Base-by-base conservation (phyloP, 106 monocot genomes). In the Vanilla planifolia region DNA sequence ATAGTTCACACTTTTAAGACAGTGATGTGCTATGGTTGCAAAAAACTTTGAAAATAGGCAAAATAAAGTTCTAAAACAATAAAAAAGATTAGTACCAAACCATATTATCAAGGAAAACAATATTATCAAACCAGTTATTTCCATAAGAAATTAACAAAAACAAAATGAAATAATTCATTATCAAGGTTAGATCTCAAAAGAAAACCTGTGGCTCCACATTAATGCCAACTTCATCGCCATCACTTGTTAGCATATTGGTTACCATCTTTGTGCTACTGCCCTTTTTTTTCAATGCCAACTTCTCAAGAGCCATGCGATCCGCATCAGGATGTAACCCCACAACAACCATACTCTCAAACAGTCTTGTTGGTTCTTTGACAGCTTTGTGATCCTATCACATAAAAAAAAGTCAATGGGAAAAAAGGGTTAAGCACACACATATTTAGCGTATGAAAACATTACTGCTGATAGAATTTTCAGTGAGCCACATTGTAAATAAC, bases 261-360 rank as follows among this genome's bases (percentile, higher is more conserved):
- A 73, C 48, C 73, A 56, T 85, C 47, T 78, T 90, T 63, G 46
- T 1, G 47, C 76, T 55, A 55, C 75, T 76, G 52, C 74, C 53
- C 42, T 63, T 83, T 73, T 55, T 81, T 46, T 67, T 66, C 21
- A 77, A 17, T 41, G 81, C 62, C 58, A 75, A 61, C 61, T 75
- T 80, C 51, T 87, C 80, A 51, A 98, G 71, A 48, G 74, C 66
- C 45, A 70, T 78, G 22, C 79, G 61, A 72, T 98, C 82, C 48
- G 72, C 62, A 33, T 72, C 67, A 37, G 96, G 88, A 75, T 77
- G 87, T 17, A 98, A 73, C 42, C 96, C 96, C 66, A 98, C 81
- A 69, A 98, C 74, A 34, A 98, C 91, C 61, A 98, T 67, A 66
- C 91, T 98, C 70, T 98, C 96, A 75, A 98, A 84, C 41, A 98